phyloP scores from a whole-genome alignment of 1,284 basidiomycete species.

The Grifola frondosa region DNA sequence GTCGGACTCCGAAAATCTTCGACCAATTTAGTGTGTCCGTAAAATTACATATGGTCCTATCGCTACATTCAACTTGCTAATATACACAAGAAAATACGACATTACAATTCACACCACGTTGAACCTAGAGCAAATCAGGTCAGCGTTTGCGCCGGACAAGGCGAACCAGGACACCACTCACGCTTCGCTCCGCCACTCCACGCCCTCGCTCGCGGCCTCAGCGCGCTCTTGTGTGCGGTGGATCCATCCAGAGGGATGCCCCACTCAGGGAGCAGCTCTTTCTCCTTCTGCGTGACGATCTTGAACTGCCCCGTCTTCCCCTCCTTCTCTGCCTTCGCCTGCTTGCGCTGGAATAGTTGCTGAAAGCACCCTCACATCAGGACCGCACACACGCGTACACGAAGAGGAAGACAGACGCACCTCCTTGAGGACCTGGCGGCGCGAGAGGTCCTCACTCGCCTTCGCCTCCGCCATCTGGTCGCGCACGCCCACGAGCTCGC shows the following conservation, averaged over 20 bases:
- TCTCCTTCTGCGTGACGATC: constrained; percentile 65
- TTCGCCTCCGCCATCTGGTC: constrained; percentile 75
- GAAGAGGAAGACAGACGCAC: too few species aligned
- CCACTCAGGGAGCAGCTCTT: constrained; percentile 55
- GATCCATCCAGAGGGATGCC: constrained; percentile 72
- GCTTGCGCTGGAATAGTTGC: constrained; percentile 55
- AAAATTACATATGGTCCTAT: too few species aligned
- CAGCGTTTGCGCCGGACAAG: too few species aligned
- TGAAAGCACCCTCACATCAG: constrained; percentile 4
- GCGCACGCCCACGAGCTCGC: constrained; percentile 77
- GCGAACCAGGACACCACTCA: constrained; percentile 32
- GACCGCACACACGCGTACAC: background rate
- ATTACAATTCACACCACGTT: too few species aligned
- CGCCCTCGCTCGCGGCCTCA: constrained; percentile 44
- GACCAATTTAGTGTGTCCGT: too few species aligned
- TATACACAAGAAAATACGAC: too few species aligned
- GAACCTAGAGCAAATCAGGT: too few species aligned
- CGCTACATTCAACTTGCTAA: too few species aligned
- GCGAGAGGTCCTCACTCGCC: constrained; percentile 47
- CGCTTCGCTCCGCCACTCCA: constrained; percentile 72
- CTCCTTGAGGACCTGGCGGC: constrained; percentile 65
- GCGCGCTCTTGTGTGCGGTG: constrained; percentile 60
- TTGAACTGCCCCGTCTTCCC: constrained; percentile 66
- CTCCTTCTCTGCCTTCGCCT: constrained; percentile 40
- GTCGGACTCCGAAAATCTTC: too few species aligned